phyloP scores from a whole-genome alignment of 169 alveolate genomes.

The Plasmodium cynomolgi region DNA sequence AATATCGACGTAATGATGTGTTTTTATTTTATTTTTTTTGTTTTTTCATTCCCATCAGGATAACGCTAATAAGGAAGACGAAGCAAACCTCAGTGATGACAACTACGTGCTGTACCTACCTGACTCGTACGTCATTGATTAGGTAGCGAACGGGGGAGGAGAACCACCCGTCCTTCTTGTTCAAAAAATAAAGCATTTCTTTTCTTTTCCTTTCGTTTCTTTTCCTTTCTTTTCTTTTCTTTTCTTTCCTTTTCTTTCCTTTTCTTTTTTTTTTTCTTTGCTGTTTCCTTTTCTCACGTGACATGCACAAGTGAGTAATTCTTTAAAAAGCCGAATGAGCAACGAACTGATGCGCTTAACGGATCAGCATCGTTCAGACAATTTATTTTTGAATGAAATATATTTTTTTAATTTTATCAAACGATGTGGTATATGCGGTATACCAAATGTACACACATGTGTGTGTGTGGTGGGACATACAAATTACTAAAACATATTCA shows the following conservation, averaged over 20 bases:
- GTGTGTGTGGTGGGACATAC: neutral
- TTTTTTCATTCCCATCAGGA: slow-evolving; percentile 17
- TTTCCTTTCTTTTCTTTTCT: neutral
- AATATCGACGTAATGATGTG: neutral
- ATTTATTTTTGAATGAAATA: neutral
- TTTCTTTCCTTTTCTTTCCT: neutral
- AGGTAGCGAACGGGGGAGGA: neutral
- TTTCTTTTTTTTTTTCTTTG: neutral
- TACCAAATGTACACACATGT: neutral
- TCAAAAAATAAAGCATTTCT: neutral
- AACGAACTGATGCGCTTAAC: neutral
- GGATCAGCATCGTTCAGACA: neutral
- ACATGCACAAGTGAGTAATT: neutral
- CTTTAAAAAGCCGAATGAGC: neutral
- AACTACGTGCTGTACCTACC: slow-evolving; percentile 55
- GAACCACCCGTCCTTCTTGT: neutral
- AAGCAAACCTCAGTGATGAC: slow-evolving; percentile 24
- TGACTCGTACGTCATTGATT: slow-evolving; percentile 66
- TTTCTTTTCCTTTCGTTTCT: neutral
- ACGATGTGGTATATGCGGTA: neutral
- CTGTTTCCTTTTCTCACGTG: too few species aligned
- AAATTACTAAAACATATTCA: neutral
- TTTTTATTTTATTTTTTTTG: neutral
- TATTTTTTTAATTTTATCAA: neutral
- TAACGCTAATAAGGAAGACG: slow-evolving; percentile 1